Percentiles rank a stretch among this genome's conserved stretches.
phyloP scores from a whole-genome alignment of 805 yeast genomes.

The Saccharomycopsis javanensis region DNA sequence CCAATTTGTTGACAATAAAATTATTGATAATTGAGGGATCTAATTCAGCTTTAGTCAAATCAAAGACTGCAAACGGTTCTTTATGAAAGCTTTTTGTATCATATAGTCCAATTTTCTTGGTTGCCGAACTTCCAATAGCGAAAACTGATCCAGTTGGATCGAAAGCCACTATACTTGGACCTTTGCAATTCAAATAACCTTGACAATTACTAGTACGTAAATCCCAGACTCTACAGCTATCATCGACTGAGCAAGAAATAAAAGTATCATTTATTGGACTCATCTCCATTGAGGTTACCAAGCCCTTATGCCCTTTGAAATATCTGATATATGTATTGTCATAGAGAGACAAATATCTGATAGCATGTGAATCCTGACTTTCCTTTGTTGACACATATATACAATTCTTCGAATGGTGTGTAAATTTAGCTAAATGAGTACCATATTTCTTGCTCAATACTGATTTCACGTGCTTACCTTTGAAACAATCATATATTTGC shows the following conservation, averaged over 20 bases:
- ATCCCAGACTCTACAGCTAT: slow-evolving; percentile 85
- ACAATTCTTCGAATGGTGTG: slow-evolving; percentile 63
- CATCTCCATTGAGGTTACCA: slow-evolving; percentile 64
- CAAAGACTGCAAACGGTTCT: slow-evolving; percentile 43
- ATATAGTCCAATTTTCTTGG: slow-evolving; percentile 45
- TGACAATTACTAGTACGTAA: slow-evolving; percentile 54
- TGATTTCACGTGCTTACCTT: slow-evolving; percentile 58
- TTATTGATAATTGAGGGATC: slow-evolving; percentile 18
- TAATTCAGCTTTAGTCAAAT: slow-evolving; percentile 23
- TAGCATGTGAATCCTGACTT: slow-evolving; percentile 46
- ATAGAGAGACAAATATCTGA: slow-evolving; percentile 66
- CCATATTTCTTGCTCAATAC: slow-evolving; percentile 87
- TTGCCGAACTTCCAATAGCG: slow-evolving; percentile 47
- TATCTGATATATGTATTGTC: slow-evolving; percentile 76
- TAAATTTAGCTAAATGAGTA: slow-evolving; percentile 74
- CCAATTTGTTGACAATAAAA: slow-evolving; percentile 49
- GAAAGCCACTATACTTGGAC: slow-evolving; percentile 51
- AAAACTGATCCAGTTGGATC: slow-evolving; percentile 83
- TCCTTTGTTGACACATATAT: slow-evolving; percentile 71
- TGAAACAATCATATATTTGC: slow-evolving; percentile 68
- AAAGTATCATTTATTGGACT: slow-evolving; percentile 60
- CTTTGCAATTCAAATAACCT: slow-evolving; percentile 48
- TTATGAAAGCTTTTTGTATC: slow-evolving; percentile 49
- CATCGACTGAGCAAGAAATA: slow-evolving; percentile 62
- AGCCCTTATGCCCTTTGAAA: slow-evolving; percentile 76